Evolutionary conservation across 169 alveolate genomes (phyloP).

Genomic region (Fabrea salina): DNA sequence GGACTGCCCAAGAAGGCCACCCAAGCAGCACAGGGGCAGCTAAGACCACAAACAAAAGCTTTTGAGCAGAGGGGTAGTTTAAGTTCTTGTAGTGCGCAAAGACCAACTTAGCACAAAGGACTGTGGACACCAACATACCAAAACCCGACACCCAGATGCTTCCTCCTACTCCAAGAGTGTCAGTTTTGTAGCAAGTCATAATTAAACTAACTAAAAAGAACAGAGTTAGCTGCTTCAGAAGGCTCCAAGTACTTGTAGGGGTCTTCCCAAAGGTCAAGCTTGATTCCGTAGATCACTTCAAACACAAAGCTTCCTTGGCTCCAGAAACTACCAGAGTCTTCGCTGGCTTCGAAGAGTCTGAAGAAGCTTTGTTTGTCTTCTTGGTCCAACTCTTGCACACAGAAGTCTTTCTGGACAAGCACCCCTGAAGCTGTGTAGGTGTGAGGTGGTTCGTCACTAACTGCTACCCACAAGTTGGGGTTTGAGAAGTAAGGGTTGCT

Average conservation of each 20-base stretch:
- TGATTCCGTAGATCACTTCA: not conserved
- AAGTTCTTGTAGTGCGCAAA: no score
- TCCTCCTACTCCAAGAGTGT: no score
- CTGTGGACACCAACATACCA: no score
- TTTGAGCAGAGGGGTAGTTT: no score
- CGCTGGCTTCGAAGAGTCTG: not conserved
- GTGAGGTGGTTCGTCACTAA: not conserved
- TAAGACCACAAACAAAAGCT: no score
- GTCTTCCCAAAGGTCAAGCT: constrained; percentile 24
- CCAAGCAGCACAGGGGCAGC: no score
- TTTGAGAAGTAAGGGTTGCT: not conserved
- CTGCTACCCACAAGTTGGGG: constrained; percentile 13
- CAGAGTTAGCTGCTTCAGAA: no score
- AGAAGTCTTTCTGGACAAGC: not conserved
- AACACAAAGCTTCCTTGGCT: not conserved
- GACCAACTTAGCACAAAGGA: no score
- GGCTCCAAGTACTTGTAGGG: constrained; percentile 1
- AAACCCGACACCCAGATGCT: no score
- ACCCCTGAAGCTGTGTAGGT: not conserved
- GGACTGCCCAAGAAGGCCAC: no score
- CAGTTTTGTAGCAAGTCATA: no score
- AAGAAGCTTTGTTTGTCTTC: not conserved
- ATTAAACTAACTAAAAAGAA: no score
- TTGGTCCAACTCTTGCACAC: not conserved
- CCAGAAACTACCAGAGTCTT: not conserved